These are phyloP conservation scores for Fraxinus platypoda DNA, from an alignment of 305 asterid genomes.

Conservation along the genomic window DNA sequence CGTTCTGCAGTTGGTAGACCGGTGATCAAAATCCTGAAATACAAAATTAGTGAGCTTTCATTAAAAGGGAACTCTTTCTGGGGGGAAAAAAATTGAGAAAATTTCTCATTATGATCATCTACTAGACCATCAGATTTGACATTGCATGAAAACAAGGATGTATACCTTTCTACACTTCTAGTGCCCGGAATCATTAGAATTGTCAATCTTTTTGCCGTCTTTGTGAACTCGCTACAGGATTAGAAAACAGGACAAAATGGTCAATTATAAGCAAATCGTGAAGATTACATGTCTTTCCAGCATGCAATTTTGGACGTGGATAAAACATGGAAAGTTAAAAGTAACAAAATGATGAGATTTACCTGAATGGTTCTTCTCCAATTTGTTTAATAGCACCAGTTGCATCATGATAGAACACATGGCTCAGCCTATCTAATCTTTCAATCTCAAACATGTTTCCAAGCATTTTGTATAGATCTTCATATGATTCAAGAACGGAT, in stretches of 20 bases:
- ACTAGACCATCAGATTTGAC: background rate
- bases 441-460: constrained; percentile 70
- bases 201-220: constrained; percentile 34
- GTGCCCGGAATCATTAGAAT: constrained; percentile 29
- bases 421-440: constrained; percentile 52
- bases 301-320: background rate
- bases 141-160: background rate
- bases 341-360: background rate
- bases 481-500: constrained; percentile 70
- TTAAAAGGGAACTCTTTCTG: background rate
- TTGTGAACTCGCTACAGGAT: constrained; percentile 39
- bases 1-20: constrained; percentile 71
- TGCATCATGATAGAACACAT: constrained; percentile 58
- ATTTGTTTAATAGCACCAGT: constrained; percentile 61
- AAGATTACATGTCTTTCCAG: background rate
- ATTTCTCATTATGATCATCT: background rate
- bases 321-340: background rate
- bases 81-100: background rate
- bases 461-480: constrained; percentile 58
- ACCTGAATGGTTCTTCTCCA: constrained; percentile 90
- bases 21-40: constrained; percentile 66
- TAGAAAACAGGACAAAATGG: background rate
- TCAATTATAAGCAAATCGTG: constrained; percentile 12
- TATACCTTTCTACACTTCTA: constrained; percentile 26
- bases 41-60: background rate